A percentile compares a stretch with the other conserved stretches of the same genome.
These are phyloP conservation scores for Tuctoria greenei DNA, from an alignment of 176 grass and related monocot genomes.

Conservation along the genomic window DNA sequence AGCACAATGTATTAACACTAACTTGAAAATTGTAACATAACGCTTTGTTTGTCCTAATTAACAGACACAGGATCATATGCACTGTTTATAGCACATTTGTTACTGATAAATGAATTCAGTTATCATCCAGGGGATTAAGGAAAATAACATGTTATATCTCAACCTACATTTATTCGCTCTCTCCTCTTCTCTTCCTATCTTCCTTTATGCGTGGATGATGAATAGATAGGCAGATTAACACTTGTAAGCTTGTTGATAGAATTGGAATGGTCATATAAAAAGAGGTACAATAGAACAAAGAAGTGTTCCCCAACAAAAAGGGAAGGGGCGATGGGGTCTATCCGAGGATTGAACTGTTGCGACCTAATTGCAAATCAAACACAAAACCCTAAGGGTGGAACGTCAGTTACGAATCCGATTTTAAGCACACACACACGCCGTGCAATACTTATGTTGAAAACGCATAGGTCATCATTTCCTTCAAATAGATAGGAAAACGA, in stretches of 20 bases:
- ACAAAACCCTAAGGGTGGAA: background rate
- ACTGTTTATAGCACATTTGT: slow-evolving; percentile 31
- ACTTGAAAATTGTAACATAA: background rate
- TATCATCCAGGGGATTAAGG: background rate
- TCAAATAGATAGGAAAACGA: background rate
- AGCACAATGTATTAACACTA: background rate
- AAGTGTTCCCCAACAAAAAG: background rate
- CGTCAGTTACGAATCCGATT: background rate
- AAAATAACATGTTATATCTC: too few relatives aligned
- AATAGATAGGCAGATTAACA: background rate
- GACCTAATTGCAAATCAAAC: background rate
- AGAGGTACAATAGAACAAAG: background rate
- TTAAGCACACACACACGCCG: too few relatives aligned
- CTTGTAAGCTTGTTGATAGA: background rate
- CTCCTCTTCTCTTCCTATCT: background rate
- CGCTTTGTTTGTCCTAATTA: background rate
- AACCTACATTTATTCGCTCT: background rate
- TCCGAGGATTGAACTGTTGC: background rate
- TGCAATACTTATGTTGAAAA: too few relatives aligned
- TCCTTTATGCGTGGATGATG: background rate
- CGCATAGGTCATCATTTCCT: background rate
- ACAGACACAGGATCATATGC: background rate
- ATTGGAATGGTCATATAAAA: background rate
- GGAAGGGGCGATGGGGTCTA: background rate
- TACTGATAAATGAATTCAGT: background rate